A percentile compares a stretch with the other conserved stretches of the same genome.
Conservation (phyloP, 2,329 filamentous ascomycete genomes). For the Aspergillus brunneoviolaceus region DNA sequence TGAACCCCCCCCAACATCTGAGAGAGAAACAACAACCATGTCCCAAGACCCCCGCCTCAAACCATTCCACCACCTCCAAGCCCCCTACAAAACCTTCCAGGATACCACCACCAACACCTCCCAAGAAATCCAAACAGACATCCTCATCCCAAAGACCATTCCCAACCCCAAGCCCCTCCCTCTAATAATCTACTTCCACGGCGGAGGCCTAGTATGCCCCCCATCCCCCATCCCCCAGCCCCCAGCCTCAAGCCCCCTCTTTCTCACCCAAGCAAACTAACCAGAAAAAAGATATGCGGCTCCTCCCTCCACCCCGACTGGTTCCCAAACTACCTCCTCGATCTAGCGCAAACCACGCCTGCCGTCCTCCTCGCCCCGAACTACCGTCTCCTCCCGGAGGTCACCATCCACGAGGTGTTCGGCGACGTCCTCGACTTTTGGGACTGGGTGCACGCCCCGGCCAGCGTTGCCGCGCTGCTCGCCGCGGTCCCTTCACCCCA, state of each 20-base stretch:
- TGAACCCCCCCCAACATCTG: background rate
- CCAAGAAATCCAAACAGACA: conserved; percentile 35
- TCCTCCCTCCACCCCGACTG: conserved; percentile 30
- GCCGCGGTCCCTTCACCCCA: no score
- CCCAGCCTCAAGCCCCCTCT: no score
- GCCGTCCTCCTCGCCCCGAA: conserved; percentile 51
- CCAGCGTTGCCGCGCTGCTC: conserved; percentile 14
- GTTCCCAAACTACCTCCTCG: conserved; percentile 37
- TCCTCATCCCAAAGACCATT: conserved; percentile 40
- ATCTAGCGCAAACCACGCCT: conserved; percentile 37
- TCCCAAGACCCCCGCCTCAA: background rate
- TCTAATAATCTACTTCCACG: conserved; percentile 46
- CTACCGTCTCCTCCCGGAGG: conserved; percentile 55
- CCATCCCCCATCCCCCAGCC: no score
- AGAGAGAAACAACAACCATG: background rate
- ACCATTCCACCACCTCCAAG: conserved; percentile 40
- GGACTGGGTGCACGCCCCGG: conserved; percentile 41
- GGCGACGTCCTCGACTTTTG: conserved; percentile 51
- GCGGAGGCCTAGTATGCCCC: conserved; percentile 43
- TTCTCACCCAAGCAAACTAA: conserved; percentile 2
- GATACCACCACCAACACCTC: conserved; percentile 30
- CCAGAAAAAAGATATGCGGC: conserved; percentile 27
- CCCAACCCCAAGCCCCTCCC: conserved; percentile 36
- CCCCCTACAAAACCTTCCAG: conserved; percentile 39
- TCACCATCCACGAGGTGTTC: conserved; percentile 48